Conservation (phyloP, 495 filamentous ascomycete genomes). For the Elaphomyces granulatus region DNA sequence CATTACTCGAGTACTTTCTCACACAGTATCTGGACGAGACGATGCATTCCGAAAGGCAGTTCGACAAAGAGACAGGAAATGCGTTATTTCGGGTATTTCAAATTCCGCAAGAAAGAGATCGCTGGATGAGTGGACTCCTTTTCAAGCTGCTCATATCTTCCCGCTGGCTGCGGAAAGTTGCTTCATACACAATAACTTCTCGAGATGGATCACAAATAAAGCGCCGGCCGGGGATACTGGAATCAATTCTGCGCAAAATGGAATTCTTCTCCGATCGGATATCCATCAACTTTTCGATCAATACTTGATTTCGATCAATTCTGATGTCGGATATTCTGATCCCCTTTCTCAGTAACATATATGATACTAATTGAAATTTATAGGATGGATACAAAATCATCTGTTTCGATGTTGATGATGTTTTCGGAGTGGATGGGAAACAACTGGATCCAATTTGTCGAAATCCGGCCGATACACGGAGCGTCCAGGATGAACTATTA, state of each 20-base stretch:
- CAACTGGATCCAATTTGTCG: slow-evolving; percentile 18
- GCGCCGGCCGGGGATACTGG: slow-evolving; percentile 2
- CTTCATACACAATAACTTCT: neutral
- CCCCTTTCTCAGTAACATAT: too few relatives aligned
- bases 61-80: neutral
- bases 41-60: neutral
- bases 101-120: neutral
- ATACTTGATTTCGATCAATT: slow-evolving; percentile 19
- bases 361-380: neutral
- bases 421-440: slow-evolving; percentile 13
- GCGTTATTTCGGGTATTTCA: neutral
- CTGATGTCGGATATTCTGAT: slow-evolving; percentile 4
- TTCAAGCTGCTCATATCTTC: slow-evolving; percentile 22
- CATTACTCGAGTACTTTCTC: neutral
- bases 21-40: neutral
- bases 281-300: slow-evolving; percentile 19
- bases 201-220: neutral
- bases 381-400: slow-evolving; percentile 26
- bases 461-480: slow-evolving; percentile 15
- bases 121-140: neutral
- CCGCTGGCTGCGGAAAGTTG: slow-evolving; percentile 18
- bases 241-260: slow-evolving; percentile 26
- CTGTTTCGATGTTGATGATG: too few relatives aligned
- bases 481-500: slow-evolving; percentile 21
- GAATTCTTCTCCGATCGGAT: slow-evolving; percentile 14